Evolutionary conservation across 169 alveolate genomes (phyloP), one percentile per base, ranked within the genome.

Genomic region (Plasmodium malariae): DNA sequence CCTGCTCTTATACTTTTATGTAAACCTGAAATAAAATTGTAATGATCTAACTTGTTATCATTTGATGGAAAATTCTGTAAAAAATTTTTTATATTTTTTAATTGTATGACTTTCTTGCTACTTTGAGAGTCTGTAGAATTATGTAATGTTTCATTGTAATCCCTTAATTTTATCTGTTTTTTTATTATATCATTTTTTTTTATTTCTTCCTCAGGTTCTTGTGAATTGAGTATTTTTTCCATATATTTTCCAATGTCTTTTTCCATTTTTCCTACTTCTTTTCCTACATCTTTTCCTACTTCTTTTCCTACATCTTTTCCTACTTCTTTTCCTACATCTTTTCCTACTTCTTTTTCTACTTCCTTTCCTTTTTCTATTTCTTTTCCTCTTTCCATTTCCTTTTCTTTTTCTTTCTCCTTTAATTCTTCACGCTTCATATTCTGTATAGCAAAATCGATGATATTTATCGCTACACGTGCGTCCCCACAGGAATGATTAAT

Each of bases 1-100:
- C 90, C 90, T n/a, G 83, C 90, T 80, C 90, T 63, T 34, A 80
- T 80, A 80, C 90, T 80, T 80, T 80, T 80, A 69, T 80, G 90
- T 40, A 80, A 80, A 17, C 83, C 90, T 36, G 90, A 80, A 19
- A 80, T 80, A 30, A 80, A 80, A 57, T 67, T 80, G n/a, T 65
- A 80, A 67, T 80, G 90, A 57, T 80, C 90, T 51, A 80, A 57
- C 40, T 65, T 67, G 59, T 65, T 68, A 80, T 80, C 90, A 40
- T 80, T 80, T 24, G 54, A 80, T 24, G 90, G 90, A 30, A 80
- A 80, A 36, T 80, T 80, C 32, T 80, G 90, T 69, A 80, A 80
- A 26, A 80, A 65, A 34, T 65, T 34, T 80, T 80, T 80, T 65
- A 80, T 80, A 65, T 63, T 51, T 32, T 54, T 17, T 37, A 80